A percentile compares a stretch with the other conserved stretches of the same genome.
phyloP scores from a whole-genome alignment of 208 protist genomes.

The Crithidia brevicula region DNA sequence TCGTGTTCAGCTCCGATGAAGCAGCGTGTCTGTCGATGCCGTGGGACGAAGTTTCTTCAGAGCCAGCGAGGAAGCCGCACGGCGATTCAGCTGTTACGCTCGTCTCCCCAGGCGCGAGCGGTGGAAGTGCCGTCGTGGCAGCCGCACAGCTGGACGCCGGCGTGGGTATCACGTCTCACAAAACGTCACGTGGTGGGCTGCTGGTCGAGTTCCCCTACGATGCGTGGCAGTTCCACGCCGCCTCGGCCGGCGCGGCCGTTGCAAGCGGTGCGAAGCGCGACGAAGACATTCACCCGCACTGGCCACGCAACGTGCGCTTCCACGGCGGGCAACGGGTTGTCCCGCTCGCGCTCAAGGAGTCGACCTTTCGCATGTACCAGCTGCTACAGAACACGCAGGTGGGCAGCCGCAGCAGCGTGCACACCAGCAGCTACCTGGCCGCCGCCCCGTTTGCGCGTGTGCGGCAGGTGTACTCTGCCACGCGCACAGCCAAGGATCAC shows the following conservation, averaged over 20 bases:
- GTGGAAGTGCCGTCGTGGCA: not conserved
- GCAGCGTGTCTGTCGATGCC: slow-evolving; percentile 8
- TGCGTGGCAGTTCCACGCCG: slow-evolving; percentile 24
- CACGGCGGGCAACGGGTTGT: slow-evolving; percentile 14
- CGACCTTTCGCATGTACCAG: slow-evolving; percentile 24
- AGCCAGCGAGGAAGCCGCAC: too few relatives aligned
- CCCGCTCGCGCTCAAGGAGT: slow-evolving; percentile 7
- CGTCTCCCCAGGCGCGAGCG: not conserved
- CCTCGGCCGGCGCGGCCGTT: slow-evolving; percentile 81
- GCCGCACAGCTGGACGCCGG: slow-evolving; percentile 5
- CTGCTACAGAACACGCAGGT: slow-evolving; percentile 22
- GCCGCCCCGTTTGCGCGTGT: slow-evolving; percentile 12
- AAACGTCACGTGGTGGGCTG: not conserved
- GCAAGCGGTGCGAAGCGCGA: slow-evolving; percentile 90
- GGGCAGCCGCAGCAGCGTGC: slow-evolving; percentile 6
- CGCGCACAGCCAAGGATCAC: slow-evolving; percentile 12
- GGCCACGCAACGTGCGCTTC: slow-evolving; percentile 48
- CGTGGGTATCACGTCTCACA: not conserved
- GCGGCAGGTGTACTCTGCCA: slow-evolving; percentile 14
- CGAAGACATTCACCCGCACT: slow-evolving; percentile 93
- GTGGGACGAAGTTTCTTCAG: too few relatives aligned
- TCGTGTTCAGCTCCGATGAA: slow-evolving; percentile 26
- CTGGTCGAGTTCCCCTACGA: slow-evolving; percentile 25
- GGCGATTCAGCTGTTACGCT: not conserved
- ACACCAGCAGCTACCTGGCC: slow-evolving; percentile 16